Percentiles rank a stretch among this genome's conserved stretches.
Evolutionary conservation across 805 yeast genomes (phyloP).

Genomic region (Barnettozyma californica): DNA sequence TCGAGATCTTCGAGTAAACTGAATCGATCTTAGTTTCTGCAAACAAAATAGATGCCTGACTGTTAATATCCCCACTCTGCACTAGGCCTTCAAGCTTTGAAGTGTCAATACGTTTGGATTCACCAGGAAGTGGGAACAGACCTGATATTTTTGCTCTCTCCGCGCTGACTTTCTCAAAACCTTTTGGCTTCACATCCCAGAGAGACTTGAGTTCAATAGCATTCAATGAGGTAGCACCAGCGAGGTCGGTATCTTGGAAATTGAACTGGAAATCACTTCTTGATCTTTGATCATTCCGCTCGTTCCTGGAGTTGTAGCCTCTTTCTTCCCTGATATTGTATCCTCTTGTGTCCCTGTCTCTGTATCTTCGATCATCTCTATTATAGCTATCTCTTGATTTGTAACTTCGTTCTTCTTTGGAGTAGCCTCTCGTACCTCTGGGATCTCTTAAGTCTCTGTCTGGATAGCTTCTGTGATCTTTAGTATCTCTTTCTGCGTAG

Average conservation of each 20-base stretch:
- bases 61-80: conserved; percentile 25
- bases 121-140: conserved; percentile 70
- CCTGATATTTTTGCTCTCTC: conserved; percentile 78
- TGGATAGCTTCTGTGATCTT: neutral
- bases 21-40: conserved; percentile 29
- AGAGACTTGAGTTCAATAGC: conserved; percentile 45
- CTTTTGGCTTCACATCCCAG: conserved; percentile 73
- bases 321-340: conserved; percentile 9
- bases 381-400: conserved; percentile 1
- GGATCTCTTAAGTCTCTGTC: conserved; percentile 5
- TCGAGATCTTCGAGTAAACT: conserved; percentile 22
- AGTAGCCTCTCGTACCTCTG: conserved; percentile 5
- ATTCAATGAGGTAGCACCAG: conserved; percentile 41
- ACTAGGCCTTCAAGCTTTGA: conserved; percentile 29
- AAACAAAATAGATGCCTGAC: conserved; percentile 30
- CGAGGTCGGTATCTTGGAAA: conserved; percentile 27
- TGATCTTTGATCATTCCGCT: conserved; percentile 5
- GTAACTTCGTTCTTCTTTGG: conserved; percentile 5
- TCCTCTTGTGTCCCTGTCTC: conserved; percentile 9
- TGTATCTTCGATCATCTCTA: conserved; percentile 8
- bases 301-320: neutral
- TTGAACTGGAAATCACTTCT: neutral
- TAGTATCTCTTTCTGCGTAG: conserved; percentile 1
- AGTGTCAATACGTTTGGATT: conserved; percentile 34
- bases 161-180: conserved; percentile 69